phyloP scores from a whole-genome alignment of 176 grass and related monocot species.

The Oryza officinalis region DNA sequence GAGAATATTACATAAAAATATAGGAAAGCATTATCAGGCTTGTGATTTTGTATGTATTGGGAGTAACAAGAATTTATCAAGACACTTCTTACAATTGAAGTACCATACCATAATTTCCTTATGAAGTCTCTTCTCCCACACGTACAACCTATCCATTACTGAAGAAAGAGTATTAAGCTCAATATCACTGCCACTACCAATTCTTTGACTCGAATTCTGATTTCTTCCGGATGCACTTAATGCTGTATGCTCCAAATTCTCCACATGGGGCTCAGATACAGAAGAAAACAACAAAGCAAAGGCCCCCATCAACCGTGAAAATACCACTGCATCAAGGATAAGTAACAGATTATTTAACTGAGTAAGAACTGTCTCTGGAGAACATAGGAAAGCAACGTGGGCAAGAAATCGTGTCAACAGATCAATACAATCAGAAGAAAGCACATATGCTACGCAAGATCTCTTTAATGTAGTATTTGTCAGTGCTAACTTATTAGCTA shows the following conservation, averaged over 20 bases:
- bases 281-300: slow-evolving; percentile 47
- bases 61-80: not conserved
- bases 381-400: not conserved
- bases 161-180: slow-evolving; percentile 75
- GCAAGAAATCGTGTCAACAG: not conserved
- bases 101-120: slow-evolving; percentile 80
- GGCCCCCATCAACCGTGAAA: slow-evolving; percentile 61
- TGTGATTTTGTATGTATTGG: not conserved
- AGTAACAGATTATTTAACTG: slow-evolving; percentile 13
- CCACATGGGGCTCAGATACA: slow-evolving; percentile 28
- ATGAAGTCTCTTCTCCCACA: slow-evolving; percentile 93
- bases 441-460: not conserved
- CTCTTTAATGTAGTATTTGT: not conserved
- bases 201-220: slow-evolving; percentile 27
- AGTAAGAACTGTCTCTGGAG: not conserved
- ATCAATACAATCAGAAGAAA: slow-evolving; percentile 7
- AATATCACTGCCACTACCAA: slow-evolving; percentile 27
- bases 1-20: not conserved
- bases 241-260: slow-evolving; percentile 38
- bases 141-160: slow-evolving; percentile 67
- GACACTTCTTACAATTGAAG: not conserved
- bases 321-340: slow-evolving; percentile 57
- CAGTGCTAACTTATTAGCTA: not conserved
- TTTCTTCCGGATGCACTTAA: slow-evolving; percentile 22
- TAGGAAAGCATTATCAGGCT: not conserved